Percentiles rank a stretch among this genome's conserved stretches.
phyloP scores from a whole-genome alignment of 306 rosid genomes.

The Cucumis sativus region DNA sequence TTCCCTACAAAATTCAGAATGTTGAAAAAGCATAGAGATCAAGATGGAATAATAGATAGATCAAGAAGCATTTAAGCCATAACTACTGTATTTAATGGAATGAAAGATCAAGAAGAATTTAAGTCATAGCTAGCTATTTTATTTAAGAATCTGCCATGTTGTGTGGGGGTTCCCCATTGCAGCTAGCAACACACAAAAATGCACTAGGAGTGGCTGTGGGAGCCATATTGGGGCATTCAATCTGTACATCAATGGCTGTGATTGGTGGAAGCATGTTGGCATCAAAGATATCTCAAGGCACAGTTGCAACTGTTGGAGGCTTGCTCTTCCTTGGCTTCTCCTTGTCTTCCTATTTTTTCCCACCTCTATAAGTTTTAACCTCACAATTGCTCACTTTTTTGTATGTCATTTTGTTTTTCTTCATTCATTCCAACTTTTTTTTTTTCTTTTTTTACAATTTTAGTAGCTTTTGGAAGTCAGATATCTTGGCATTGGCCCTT shows the following conservation, averaged over 20 bases:
- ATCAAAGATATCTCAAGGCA: constrained; percentile 88
- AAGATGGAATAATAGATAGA: background rate
- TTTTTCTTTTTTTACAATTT: background rate
- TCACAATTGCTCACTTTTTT: background rate
- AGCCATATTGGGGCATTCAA: constrained; percentile 87
- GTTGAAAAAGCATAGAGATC: background rate
- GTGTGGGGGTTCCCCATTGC: constrained; percentile 14
- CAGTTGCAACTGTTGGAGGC: constrained; percentile 95
- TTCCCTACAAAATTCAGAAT: background rate
- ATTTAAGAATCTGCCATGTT: background rate
- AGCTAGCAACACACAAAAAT: constrained; percentile 97
- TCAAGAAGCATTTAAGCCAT: too few relatives aligned
- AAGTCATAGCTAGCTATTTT: background rate
- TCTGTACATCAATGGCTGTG: constrained; percentile 92
- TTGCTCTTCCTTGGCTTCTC: constrained; percentile 93
- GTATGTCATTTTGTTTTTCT: background rate
- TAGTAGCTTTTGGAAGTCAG: background rate
- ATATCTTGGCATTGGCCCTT: background rate
- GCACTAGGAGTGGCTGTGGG: constrained; percentile 93
- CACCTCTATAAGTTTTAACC: constrained; percentile 42
- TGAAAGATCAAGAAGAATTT: background rate
- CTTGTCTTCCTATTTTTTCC: constrained; percentile 83
- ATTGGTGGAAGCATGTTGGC: constrained; percentile 98
- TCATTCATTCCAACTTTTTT: background rate
- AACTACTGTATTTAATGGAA: too few relatives aligned